A percentile compares a stretch with the other conserved stretches of the same genome.
phyloP scores from a whole-genome alignment of 805 yeast species.

The Pachysolen tannophilus region DNA sequence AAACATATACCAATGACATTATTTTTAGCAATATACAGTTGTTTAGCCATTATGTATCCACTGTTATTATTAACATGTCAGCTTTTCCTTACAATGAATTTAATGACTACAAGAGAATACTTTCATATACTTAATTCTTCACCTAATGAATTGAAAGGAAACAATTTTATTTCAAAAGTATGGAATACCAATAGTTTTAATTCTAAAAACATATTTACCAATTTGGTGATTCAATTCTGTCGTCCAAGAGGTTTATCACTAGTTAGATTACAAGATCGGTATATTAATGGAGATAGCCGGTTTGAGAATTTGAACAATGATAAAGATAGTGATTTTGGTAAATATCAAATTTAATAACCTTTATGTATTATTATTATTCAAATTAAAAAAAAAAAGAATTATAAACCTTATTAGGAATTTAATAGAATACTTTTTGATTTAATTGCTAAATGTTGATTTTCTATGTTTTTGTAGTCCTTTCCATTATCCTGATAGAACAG shows the following conservation, averaged over 20 bases:
- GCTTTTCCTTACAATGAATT: conserved; percentile 41
- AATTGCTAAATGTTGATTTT: too few species aligned
- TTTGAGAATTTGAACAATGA: conserved; percentile 17
- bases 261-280: conserved; percentile 23
- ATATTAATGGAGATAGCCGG: conserved; percentile 29
- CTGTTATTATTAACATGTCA: conserved; percentile 45
- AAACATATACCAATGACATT: conserved; percentile 32
- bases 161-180: conserved; percentile 19
- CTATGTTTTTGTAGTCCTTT: too few species aligned
- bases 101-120: conserved; percentile 69
- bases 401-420: too few species aligned
- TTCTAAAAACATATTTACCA: conserved; percentile 20
- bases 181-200: conserved; percentile 31
- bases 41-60: conserved; percentile 47
- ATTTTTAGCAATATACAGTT: conserved; percentile 42
- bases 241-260: conserved; percentile 31
- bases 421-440: too few species aligned
- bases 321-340: too few species aligned
- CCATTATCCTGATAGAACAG: too few species aligned
- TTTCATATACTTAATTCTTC: conserved; percentile 35
- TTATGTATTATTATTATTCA: too few species aligned
- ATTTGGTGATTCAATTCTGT: conserved; percentile 24
- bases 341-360: too few species aligned
- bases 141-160: conserved; percentile 11
- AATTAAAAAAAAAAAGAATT: too few species aligned